Base-by-base conservation (phyloP, 257 asterid genomes). In the Eucommia ulmoides region DNA sequence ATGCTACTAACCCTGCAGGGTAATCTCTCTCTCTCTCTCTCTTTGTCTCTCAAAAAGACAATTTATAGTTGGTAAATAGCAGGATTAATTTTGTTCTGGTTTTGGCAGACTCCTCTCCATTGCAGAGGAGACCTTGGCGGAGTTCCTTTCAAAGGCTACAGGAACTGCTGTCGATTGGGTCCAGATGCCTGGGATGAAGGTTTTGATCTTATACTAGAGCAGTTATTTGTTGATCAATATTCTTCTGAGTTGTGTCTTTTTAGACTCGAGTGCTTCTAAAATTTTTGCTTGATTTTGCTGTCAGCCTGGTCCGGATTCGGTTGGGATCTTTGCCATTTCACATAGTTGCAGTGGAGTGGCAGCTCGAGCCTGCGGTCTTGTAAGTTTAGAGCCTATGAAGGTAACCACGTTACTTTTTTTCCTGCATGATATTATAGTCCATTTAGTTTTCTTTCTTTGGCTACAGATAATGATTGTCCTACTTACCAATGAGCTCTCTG, bases 101-200 rank as follows among this genome's bases (percentile, higher is more conserved):
- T 29, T 29, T 29, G 7, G 7, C 38, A 29, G 38, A 29, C 38
- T 29, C 77, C 89, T 91, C 51, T 79, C 96, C 0, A 86, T 91
- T 55, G 99, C 99, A 3, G 95, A 86, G 73, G 99, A 86, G 82
- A 81, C 97, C 61, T 81, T 91, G 87, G 81, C 96, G 41, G 96
- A 83, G 94, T 91, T 91, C 94, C 95, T 91, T 50, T 91, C 96
- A 17, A 91, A 91, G 94, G 99, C 99, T 73, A 91, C 96, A 53
- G 99, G 99, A 77, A 91, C 95, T 68, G 96, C 99, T 74, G 94
- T 91, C 45, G 96, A 86, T 83, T 91, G 99, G 99, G 95, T 91
- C 66, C 99, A 88, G 76, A 81, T 91, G 95, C 99, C 99, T 79
- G 99, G 99, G 84, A 91, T 91, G 99, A 91, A 89, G 98, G 98